Conservation (phyloP, 2,329 filamentous ascomycete species). For the Tolypocladium nubicola region DNA sequence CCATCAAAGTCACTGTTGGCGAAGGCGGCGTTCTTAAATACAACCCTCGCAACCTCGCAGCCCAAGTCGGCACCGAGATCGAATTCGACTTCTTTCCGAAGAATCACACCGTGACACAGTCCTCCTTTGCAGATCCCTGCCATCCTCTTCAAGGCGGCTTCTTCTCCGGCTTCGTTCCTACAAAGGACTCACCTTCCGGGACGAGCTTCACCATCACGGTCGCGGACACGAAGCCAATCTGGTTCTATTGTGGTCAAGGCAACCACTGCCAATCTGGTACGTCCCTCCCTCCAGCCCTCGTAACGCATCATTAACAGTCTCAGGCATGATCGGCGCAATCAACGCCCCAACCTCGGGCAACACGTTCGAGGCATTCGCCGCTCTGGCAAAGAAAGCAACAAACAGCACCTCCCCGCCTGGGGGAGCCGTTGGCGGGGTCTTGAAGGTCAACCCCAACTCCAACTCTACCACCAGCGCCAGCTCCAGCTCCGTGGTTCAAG, state of each 20-base stretch:
- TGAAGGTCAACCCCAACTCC: neutral
- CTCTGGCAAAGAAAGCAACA: neutral
- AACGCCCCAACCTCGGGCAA: conserved; percentile 27
- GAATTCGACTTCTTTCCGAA: neutral
- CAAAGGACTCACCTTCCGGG: conserved; percentile 8
- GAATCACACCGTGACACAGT: neutral
- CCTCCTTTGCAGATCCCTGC: neutral
- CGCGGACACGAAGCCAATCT: conserved; percentile 40
- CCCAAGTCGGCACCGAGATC: neutral
- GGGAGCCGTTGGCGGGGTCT: neutral
- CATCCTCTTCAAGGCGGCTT: neutral
- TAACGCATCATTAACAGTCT: neutral
- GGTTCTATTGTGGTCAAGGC: conserved; percentile 45
- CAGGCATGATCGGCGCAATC: neutral
- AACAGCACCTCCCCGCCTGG: neutral
- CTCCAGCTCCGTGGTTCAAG: neutral
- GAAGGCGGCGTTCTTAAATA: neutral
- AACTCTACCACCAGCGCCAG: neutral
- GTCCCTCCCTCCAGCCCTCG: conserved; percentile 6
- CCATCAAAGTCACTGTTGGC: neutral
- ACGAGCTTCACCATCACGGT: conserved; percentile 10
- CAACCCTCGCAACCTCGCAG: neutral
- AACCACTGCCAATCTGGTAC: conserved; percentile 52
- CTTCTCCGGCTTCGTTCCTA: conserved; percentile 25
- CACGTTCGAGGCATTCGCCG: neutral